Conservation (phyloP, 129 eudicot species). For the Flaveria brownii region DNA sequence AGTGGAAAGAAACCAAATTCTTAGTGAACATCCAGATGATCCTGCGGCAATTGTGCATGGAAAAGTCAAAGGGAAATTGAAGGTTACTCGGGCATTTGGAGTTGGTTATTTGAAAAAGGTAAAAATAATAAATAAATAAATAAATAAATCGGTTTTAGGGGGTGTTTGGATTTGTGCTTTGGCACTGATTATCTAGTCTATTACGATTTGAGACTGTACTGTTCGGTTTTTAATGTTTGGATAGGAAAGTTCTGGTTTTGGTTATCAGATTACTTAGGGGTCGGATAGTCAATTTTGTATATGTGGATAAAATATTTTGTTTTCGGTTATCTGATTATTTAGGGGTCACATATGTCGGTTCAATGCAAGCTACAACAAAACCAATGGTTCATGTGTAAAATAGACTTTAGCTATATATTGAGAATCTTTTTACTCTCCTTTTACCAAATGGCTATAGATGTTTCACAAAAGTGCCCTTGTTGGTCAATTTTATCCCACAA, state of each 20-base stretch:
- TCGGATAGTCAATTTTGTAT: background rate
- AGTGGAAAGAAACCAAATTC: constrained; percentile 58
- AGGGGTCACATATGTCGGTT: too few species aligned
- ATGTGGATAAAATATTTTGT: background rate
- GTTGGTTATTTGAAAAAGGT: constrained; percentile 99
- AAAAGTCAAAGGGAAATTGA: constrained; percentile 88
- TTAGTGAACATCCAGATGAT: constrained; percentile 79
- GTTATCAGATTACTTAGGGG: constrained; percentile 2
- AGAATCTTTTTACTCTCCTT: background rate
- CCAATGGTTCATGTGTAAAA: background rate
- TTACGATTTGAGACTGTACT: background rate
- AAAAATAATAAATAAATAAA: background rate
- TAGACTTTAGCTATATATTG: background rate
- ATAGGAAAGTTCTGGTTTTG: background rate
- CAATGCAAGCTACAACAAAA: background rate
- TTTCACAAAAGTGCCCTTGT: background rate
- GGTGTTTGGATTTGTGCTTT: background rate
- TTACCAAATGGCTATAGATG: background rate
- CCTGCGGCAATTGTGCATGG: constrained; percentile 65
- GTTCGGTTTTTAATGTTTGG: background rate
- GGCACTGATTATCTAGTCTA: background rate
- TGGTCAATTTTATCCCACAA: background rate
- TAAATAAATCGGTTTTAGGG: background rate
- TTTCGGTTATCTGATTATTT: background rate
- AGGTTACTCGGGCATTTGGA: constrained; percentile 97